Conservation (phyloP, 2,329 filamentous ascomycete species). For the Trichoderma aggressivum region DNA sequence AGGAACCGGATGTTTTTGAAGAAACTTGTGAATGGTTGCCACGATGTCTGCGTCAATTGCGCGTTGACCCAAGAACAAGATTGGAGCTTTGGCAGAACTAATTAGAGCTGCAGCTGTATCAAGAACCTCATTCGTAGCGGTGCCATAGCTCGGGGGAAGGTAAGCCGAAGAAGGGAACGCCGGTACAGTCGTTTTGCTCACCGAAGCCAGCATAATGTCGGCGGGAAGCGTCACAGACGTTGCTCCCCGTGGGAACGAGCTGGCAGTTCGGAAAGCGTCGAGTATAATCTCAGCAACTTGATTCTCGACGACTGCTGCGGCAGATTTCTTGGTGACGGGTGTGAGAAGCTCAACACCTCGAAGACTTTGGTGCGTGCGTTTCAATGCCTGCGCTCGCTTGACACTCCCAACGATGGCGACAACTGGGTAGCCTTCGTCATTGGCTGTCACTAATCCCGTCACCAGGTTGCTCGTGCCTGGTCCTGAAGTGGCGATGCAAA, state of each 20-base stretch:
- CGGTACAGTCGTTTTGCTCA: background rate
- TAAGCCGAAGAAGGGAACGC: background rate
- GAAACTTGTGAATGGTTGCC: background rate
- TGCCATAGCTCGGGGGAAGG: background rate
- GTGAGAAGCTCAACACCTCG: background rate
- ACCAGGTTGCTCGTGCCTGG: background rate
- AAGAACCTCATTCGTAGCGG: background rate
- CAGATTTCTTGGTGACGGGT: background rate
- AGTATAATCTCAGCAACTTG: background rate
- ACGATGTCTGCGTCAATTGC: background rate
- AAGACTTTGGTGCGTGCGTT: background rate
- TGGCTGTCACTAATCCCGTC: background rate
- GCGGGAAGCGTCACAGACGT: background rate
- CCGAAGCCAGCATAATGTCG: background rate
- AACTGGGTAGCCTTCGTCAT: background rate
- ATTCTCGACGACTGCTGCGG: background rate
- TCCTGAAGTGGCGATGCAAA: background rate
- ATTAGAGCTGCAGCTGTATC: background rate
- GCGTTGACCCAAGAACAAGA: background rate
- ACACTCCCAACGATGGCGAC: background rate
- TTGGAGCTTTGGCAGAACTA: background rate
- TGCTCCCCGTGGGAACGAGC: background rate
- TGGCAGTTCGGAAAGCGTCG: background rate
- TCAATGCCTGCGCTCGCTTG: background rate
- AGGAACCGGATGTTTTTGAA: background rate